phyloP scores from a whole-genome alignment of 441 rosid species.

The Populus hybrid region DNA sequence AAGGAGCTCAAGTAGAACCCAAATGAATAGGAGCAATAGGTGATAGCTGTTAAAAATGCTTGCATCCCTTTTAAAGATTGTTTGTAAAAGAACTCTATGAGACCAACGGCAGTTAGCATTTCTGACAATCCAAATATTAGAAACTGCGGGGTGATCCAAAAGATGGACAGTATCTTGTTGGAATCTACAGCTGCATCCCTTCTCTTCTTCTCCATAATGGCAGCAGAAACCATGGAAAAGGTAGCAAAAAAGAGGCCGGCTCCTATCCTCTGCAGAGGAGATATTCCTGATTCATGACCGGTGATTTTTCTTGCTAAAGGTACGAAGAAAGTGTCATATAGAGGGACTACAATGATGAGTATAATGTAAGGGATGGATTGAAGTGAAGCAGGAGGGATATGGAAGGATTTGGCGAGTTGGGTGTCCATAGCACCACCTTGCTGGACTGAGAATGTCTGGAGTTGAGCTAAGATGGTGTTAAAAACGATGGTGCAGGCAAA shows the following conservation, averaged over 20 bases:
- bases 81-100: slow-evolving; percentile 92
- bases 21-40: slow-evolving; percentile 86
- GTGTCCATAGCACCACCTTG: slow-evolving; percentile 83
- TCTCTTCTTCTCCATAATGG: slow-evolving; percentile 74
- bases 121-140: slow-evolving; percentile 88
- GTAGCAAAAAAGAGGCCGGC: slow-evolving; percentile 67
- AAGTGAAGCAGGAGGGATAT: slow-evolving; percentile 91
- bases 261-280: slow-evolving; percentile 71
- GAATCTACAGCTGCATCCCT: slow-evolving; percentile 45
- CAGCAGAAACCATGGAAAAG: slow-evolving; percentile 87
- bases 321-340: slow-evolving; percentile 64
- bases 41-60: too few species aligned
- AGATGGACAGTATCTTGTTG: slow-evolving; percentile 52
- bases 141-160: slow-evolving; percentile 91
- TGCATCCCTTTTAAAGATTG: slow-evolving; percentile 75
- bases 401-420: slow-evolving; percentile 52
- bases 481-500: slow-evolving; percentile 85
- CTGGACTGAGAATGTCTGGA: slow-evolving; percentile 34
- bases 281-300: slow-evolving; percentile 66
- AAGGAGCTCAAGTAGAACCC: slow-evolving; percentile 88
- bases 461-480: slow-evolving; percentile 79
- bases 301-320: slow-evolving; percentile 70
- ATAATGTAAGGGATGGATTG: slow-evolving; percentile 88
- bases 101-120: slow-evolving; percentile 92
- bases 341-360: slow-evolving; percentile 70